Evolutionary conservation across 163 green algal species (phyloP).

Genomic region (Scenedesmus sp.): DNA sequence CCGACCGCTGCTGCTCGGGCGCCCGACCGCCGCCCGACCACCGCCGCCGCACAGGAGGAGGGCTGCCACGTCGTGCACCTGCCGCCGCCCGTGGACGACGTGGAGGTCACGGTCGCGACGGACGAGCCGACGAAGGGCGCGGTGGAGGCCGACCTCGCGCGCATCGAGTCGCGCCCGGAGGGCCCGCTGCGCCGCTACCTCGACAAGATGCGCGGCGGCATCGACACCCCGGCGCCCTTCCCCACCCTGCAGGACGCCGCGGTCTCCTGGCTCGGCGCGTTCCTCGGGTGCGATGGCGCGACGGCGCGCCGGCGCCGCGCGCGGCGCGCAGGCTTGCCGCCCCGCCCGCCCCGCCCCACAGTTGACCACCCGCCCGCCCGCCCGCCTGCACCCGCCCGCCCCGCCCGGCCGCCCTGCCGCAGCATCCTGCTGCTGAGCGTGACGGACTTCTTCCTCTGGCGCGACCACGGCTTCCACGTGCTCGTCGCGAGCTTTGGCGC

Average conservation of each 20-base stretch:
- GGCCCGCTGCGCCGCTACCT: conserved; percentile 4
- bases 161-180: neutral
- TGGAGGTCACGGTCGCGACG: conserved; percentile 10
- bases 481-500: conserved; percentile 59
- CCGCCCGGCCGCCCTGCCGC: neutral
- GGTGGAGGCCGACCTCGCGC: conserved; percentile 13
- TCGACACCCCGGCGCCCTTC: conserved; percentile 35
- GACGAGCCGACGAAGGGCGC: conserved; percentile 25
- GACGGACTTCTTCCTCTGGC: conserved; percentile 30
- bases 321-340: too few relatives aligned
- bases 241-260: conserved; percentile 25
- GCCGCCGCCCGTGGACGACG: conserved; percentile 14
- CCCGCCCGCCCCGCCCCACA: too few relatives aligned
- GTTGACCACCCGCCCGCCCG: too few relatives aligned
- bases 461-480: conserved; percentile 30
- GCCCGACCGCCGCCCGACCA: too few relatives aligned
- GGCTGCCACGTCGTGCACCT: too few relatives aligned
- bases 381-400: too few relatives aligned
- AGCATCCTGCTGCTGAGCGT: conserved; percentile 47
- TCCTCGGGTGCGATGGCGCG: conserved; percentile 31
- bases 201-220: conserved; percentile 28
- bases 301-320: too few relatives aligned
- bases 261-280: conserved; percentile 48
- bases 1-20: too few relatives aligned
- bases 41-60: too few relatives aligned